phyloP scores from a whole-genome alignment of 83 land plant species.

The Picea engelmannii region DNA sequence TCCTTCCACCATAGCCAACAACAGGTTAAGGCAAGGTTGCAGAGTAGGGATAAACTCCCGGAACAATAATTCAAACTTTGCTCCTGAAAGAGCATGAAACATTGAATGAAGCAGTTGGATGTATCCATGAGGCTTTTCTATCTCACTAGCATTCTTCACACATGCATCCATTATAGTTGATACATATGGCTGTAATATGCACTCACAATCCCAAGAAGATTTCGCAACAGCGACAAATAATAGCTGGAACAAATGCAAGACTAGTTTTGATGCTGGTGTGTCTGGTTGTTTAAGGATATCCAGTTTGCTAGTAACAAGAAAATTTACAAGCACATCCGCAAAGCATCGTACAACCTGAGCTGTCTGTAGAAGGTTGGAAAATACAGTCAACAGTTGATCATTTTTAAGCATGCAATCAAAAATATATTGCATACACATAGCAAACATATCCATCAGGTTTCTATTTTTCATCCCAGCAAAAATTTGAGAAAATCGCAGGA shows the following conservation, averaged over 20 bases:
- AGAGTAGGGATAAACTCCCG: conserved; percentile 73
- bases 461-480: conserved; percentile 91
- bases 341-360: conserved; percentile 70
- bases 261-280: conserved; percentile 82
- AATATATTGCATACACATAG: conserved; percentile 86
- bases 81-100: conserved; percentile 80
- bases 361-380: conserved; percentile 68
- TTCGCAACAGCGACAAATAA: conserved; percentile 80
- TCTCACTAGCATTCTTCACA: conserved; percentile 82
- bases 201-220: conserved; percentile 82
- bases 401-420: conserved; percentile 87
- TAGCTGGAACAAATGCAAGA: conserved; percentile 79
- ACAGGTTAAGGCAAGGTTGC: conserved; percentile 90
- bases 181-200: conserved; percentile 88
- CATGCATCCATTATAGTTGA: conserved; percentile 90
- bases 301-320: conserved; percentile 71
- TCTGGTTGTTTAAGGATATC: conserved; percentile 88
- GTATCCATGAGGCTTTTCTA: conserved; percentile 88
- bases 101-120: conserved; percentile 78
- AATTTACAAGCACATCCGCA: conserved; percentile 86
- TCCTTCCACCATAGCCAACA: conserved; percentile 94
- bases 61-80: conserved; percentile 81
- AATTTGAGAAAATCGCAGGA: conserved; percentile 74
- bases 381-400: conserved; percentile 71
- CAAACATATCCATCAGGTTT: conserved; percentile 93